A percentile compares a stretch with the other conserved stretches of the same genome.
Conservation (phyloP, 352 stramenopile species). For the Phytophthora sansomeana region DNA sequence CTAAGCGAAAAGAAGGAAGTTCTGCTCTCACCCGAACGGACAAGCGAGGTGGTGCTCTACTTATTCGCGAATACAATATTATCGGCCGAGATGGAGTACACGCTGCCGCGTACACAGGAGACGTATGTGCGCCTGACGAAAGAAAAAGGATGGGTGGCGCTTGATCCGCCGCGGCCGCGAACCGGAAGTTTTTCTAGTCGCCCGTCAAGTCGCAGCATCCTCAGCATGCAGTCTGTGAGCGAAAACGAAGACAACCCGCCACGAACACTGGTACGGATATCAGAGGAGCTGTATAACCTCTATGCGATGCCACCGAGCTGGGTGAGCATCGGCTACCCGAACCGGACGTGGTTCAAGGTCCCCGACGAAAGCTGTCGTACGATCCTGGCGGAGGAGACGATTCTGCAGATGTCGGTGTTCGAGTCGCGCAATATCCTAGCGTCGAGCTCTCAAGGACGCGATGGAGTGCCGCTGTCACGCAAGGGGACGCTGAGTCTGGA, state of each 20-base stretch:
- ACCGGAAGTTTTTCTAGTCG: conserved; percentile 32
- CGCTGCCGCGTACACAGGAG: conserved; percentile 71
- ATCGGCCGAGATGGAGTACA: conserved; percentile 84
- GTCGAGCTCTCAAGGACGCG: conserved; percentile 73
- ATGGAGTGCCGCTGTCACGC: conserved; percentile 73
- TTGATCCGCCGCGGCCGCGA: conserved; percentile 48
- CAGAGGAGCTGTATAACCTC: conserved; percentile 81
- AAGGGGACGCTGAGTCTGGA: conserved; percentile 57
- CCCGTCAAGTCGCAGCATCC: conserved; percentile 31
- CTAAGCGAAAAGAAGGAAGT: conserved; percentile 75
- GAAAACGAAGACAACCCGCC: conserved; percentile 23
- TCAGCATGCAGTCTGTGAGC: conserved; percentile 26
- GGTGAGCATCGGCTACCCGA: conserved; percentile 81
- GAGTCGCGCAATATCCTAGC: conserved; percentile 73
- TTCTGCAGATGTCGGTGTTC: conserved; percentile 81
- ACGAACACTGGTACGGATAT: conserved; percentile 67
- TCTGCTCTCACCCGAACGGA: conserved; percentile 73
- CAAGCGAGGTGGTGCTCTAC: conserved; percentile 70
- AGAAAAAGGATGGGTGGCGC: conserved; percentile 80
- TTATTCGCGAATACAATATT: conserved; percentile 79
- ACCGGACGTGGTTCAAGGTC: conserved; percentile 87
- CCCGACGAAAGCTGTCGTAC: conserved; percentile 71
- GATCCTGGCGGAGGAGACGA: conserved; percentile 74
- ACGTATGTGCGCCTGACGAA: conserved; percentile 79
- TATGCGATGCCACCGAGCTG: conserved; percentile 80